Conservation (phyloP, 2,329 filamentous ascomycete genomes). For the Fusarium ambrosium region DNA sequence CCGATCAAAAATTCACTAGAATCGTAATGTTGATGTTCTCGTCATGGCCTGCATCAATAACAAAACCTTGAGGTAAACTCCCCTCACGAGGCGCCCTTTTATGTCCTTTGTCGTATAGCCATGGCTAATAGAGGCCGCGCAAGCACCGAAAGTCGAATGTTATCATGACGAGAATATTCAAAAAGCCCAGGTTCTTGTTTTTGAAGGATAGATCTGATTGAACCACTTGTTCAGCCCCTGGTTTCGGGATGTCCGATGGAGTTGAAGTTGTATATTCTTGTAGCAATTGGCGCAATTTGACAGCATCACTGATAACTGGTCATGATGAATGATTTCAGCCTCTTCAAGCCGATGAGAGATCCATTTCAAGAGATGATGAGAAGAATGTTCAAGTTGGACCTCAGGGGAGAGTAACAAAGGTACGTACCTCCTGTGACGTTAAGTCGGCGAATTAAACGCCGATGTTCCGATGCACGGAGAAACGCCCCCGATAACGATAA, state of each 20-base stretch:
- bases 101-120: background rate
- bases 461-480: slow-evolving; percentile 28
- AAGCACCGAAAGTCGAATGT: background rate
- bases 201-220: background rate
- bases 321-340: background rate
- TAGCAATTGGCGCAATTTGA: background rate
- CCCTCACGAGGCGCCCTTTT: slow-evolving; percentile 21
- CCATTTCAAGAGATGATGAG: background rate
- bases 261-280: background rate
- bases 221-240: background rate
- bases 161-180: background rate
- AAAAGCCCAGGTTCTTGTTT: background rate
- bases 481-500: slow-evolving; percentile 30
- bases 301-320: background rate
- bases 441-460: slow-evolving; percentile 29
- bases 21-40: background rate
- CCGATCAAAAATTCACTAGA: background rate
- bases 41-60: background rate
- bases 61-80: background rate
- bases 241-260: background rate
- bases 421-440: background rate
- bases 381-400: background rate
- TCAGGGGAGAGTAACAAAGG: background rate
- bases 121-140: background rate
- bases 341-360: background rate